Conservation (phyloP, 345 rosid genomes). For the Eucalyptus globulus region DNA sequence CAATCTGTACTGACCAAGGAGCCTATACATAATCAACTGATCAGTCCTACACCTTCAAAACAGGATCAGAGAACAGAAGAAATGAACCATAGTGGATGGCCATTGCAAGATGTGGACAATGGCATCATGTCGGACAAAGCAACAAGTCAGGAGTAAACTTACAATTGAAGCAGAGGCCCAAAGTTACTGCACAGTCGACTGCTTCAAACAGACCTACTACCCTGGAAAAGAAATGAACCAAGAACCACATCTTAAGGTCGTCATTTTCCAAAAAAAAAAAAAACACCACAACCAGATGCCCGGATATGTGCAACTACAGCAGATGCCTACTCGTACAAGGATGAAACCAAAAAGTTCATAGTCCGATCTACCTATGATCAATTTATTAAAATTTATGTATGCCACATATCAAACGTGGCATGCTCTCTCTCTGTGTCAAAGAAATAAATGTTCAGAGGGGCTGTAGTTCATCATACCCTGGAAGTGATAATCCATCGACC, state of each 20-base stretch:
- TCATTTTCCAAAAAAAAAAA: neutral
- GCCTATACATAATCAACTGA: neutral
- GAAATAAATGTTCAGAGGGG: neutral
- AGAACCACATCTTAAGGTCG: neutral
- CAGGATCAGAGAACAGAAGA: neutral
- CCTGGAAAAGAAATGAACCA: neutral
- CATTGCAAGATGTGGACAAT: neutral
- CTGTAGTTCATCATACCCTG: constrained; percentile 4
- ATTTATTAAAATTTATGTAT: neutral
- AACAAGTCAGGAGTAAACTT: neutral
- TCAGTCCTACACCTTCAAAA: neutral
- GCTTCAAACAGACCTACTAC: neutral
- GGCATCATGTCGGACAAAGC: neutral
- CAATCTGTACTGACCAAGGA: neutral
- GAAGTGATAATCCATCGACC: constrained; percentile 18
- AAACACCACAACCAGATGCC: neutral
- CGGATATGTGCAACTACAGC: neutral
- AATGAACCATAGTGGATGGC: neutral
- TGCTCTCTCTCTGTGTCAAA: neutral
- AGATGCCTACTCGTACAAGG: neutral
- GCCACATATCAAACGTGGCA: neutral
- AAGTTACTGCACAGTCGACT: neutral
- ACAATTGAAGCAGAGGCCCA: neutral
- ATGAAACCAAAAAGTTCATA: neutral
- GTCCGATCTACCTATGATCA: neutral